Percentiles rank a stretch among this genome's conserved stretches.
These are phyloP conservation scores for Colletotrichum filicis DNA, from an alignment of 2,329 filamentous ascomycete species.

Conservation along the genomic window DNA sequence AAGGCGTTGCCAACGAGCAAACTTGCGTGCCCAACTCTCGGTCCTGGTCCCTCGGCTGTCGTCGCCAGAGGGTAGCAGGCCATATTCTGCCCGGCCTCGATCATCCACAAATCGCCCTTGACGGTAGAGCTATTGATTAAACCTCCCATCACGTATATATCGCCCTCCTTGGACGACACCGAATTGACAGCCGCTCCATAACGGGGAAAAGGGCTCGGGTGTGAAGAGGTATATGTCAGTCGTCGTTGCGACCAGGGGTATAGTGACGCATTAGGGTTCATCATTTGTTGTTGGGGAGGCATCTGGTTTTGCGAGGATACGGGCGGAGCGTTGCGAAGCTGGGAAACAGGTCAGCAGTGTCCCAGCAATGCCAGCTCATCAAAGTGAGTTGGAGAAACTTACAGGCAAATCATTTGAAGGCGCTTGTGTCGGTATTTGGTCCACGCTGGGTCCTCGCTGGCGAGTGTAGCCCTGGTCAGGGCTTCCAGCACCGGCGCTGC, in stretches of 20 bases:
- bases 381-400: conserved; percentile 50
- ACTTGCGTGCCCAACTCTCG: conserved; percentile 93
- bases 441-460: conserved; percentile 61
- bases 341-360: conserved; percentile 25
- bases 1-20: conserved; percentile 97
- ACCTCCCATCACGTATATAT: conserved; percentile 97
- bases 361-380: conserved; percentile 42
- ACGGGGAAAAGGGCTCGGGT: conserved; percentile 90
- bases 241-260: conserved; percentile 97
- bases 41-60: conserved; percentile 92
- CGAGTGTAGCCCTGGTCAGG: conserved; percentile 72
- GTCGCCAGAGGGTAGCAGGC: conserved; percentile 92
- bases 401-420: conserved; percentile 53
- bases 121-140: conserved; percentile 95
- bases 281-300: conserved; percentile 30
- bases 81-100: conserved; percentile 89
- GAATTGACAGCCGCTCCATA: conserved; percentile 98
- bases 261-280: conserved; percentile 78
- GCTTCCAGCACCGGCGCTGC: conserved; percentile 67
- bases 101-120: conserved; percentile 97
- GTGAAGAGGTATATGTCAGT: conserved; percentile 84
- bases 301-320: conserved; percentile 39
- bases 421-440: conserved; percentile 55
- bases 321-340: conserved; percentile 67
- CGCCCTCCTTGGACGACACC: conserved; percentile 92